These are phyloP conservation scores for Cystobasidium ongulense DNA, from an alignment of 768 basidiomycete genomes.

Conservation along the genomic window DNA sequence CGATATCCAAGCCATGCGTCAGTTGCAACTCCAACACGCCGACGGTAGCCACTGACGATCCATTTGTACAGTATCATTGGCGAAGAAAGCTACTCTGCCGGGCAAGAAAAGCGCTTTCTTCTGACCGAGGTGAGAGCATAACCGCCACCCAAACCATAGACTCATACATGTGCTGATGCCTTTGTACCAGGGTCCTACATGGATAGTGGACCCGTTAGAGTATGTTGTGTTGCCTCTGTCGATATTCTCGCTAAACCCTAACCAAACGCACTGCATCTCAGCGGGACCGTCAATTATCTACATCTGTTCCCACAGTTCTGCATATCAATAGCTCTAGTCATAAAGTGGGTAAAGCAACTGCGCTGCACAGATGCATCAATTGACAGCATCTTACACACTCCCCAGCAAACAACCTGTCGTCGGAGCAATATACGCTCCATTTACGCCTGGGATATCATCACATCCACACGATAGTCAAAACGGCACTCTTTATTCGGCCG, in stretches of 20 bases:
- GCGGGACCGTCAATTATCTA: slow-evolving; percentile 40
- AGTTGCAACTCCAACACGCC: not conserved
- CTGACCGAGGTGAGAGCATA: slow-evolving; percentile 33
- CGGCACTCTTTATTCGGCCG: slow-evolving; percentile 38
- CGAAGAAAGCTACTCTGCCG: slow-evolving; percentile 40
- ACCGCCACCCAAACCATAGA: not conserved
- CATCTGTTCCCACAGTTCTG: slow-evolving; percentile 40
- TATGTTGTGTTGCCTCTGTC: slow-evolving; percentile 4
- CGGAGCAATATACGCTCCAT: slow-evolving; percentile 39
- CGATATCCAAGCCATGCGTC: slow-evolving; percentile 37
- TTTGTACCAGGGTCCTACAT: slow-evolving; percentile 35
- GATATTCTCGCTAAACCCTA: too few species aligned
- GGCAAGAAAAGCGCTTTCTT: slow-evolving; percentile 40
- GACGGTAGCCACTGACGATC: not conserved
- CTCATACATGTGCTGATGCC: not conserved
- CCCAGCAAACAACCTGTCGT: slow-evolving; percentile 38
- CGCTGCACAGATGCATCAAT: too few species aligned
- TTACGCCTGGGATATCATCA: slow-evolving; percentile 34
- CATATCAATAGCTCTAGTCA: slow-evolving; percentile 38
- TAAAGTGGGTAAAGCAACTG: slow-evolving; percentile 33
- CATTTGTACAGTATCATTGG: slow-evolving; percentile 37
- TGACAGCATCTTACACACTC: too few species aligned
- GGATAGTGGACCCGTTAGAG: slow-evolving; percentile 41
- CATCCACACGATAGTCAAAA: slow-evolving; percentile 35
- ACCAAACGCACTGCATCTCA: too few species aligned